Evolutionary conservation across 2,329 filamentous ascomycete species (phyloP).

Genomic region (Pestalotiopsis sp.): DNA sequence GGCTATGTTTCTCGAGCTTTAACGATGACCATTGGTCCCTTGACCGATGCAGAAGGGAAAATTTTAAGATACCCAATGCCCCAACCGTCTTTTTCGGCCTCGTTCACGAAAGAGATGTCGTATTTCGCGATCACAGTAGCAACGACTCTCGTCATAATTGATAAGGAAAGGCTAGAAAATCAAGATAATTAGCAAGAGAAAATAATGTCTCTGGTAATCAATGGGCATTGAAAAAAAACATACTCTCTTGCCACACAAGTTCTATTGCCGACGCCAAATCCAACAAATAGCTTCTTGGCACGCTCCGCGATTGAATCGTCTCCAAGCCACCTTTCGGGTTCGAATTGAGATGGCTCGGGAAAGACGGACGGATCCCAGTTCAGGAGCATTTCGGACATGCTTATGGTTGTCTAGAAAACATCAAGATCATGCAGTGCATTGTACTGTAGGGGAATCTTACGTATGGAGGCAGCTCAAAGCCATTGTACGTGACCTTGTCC

Average conservation of each 20-base stretch:
- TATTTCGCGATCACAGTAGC: not conserved
- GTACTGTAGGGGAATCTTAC: not conserved
- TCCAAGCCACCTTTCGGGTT: slow-evolving; percentile 4
- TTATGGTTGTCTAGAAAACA: not conserved
- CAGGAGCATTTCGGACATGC: slow-evolving; percentile 9
- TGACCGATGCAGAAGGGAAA: slow-evolving; percentile 6
- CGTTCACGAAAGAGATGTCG: not conserved
- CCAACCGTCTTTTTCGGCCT: slow-evolving; percentile 3
- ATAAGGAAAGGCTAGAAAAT: not conserved
- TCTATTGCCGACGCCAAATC: not conserved
- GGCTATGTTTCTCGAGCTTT: not conserved
- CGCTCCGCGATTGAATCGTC: not conserved
- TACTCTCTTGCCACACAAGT: slow-evolving; percentile 7
- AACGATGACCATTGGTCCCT: not conserved
- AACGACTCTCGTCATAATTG: slow-evolving; percentile 1
- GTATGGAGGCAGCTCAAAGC: not conserved
- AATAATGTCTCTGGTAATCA: not conserved
- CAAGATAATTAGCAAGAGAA: not conserved
- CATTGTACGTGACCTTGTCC: not conserved
- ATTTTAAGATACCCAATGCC: not conserved
- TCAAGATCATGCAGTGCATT: not conserved
- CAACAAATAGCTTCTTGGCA: slow-evolving; percentile 2
- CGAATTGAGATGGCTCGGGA: not conserved
- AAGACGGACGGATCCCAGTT: slow-evolving; percentile 5
- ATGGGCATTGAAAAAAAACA: not conserved